These are phyloP conservation scores for Aquilaria sinensis DNA, from an alignment of 345 rosid genomes.

Conservation along the genomic window DNA sequence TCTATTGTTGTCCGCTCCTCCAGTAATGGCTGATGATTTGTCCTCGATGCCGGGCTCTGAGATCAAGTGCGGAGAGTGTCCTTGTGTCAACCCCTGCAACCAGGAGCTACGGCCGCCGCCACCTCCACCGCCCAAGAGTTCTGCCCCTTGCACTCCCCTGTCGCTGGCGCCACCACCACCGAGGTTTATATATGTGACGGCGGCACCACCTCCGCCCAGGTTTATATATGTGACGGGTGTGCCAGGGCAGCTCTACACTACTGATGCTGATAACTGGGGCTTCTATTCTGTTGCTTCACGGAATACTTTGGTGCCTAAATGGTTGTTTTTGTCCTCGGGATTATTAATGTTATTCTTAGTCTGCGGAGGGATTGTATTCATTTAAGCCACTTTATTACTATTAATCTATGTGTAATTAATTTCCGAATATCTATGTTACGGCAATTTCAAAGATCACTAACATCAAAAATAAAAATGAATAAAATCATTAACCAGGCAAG, in stretches of 20 bases:
- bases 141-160: neutral
- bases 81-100: slow-evolving; percentile 43
- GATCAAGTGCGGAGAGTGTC: slow-evolving; percentile 45
- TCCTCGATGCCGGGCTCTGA: slow-evolving; percentile 23
- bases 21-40: neutral
- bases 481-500: too few species aligned
- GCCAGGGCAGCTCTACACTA: slow-evolving; percentile 39
- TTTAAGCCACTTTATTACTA: too few species aligned
- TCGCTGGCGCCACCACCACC: slow-evolving; percentile 27
- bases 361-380: too few species aligned
- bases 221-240: slow-evolving; percentile 38
- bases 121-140: slow-evolving; percentile 14
- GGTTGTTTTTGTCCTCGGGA: too few species aligned
- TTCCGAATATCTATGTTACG: too few species aligned
- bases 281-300: slow-evolving; percentile 31
- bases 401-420: too few species aligned
- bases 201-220: slow-evolving; percentile 47
- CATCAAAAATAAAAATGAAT: too few species aligned
- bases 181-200: slow-evolving; percentile 15
- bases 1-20: slow-evolving; percentile 14
- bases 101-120: slow-evolving; percentile 32
- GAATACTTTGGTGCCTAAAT: neutral
- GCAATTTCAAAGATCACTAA: too few species aligned
- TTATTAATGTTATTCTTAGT: too few species aligned
- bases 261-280: slow-evolving; percentile 28